A percentile compares a stretch with the other conserved stretches of the same genome.
phyloP scores from a whole-genome alignment of 129 eudicot genomes.

The Chrysanthemum lavandulifolium region DNA sequence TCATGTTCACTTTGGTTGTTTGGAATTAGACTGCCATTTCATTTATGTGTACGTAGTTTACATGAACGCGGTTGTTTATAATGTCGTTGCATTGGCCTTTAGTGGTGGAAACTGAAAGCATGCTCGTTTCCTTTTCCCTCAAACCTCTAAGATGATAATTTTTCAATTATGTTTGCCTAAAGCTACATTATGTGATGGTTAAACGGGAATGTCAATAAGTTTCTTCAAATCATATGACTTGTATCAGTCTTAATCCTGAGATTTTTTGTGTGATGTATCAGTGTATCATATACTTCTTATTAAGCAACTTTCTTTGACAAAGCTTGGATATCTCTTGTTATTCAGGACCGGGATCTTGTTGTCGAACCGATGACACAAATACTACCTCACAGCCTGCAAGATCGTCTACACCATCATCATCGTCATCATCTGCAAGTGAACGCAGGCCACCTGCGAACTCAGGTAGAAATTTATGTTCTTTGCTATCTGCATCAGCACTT shows the following conservation, averaged over 20 bases:
- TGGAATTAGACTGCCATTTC: not conserved
- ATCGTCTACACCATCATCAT: conserved; percentile 41
- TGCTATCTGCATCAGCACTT: not conserved
- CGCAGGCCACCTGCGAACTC: conserved; percentile 55
- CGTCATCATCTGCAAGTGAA: conserved; percentile 56
- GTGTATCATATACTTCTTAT: not conserved
- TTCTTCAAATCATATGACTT: not conserved
- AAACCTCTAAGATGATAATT: not conserved
- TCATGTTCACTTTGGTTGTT: not conserved
- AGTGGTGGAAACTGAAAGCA: too few relatives aligned
- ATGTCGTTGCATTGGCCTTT: too few relatives aligned
- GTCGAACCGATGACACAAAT: conserved; percentile 77
- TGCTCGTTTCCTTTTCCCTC: too few relatives aligned
- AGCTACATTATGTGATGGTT: not conserved
- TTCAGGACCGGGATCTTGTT: conserved; percentile 78
- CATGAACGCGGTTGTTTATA: too few relatives aligned
- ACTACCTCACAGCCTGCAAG: conserved; percentile 68
- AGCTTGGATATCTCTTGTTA: conserved; percentile 10
- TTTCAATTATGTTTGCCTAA: not conserved
- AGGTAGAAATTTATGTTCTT: conserved; percentile 39
- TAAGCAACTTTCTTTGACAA: not conserved
- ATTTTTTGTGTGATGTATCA: not conserved
- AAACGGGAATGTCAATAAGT: not conserved
- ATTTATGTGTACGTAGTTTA: not conserved
- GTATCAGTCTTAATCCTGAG: not conserved